Conservation (phyloP, 2,329 filamentous ascomycete species). For the Sporothrix mexicana region DNA sequence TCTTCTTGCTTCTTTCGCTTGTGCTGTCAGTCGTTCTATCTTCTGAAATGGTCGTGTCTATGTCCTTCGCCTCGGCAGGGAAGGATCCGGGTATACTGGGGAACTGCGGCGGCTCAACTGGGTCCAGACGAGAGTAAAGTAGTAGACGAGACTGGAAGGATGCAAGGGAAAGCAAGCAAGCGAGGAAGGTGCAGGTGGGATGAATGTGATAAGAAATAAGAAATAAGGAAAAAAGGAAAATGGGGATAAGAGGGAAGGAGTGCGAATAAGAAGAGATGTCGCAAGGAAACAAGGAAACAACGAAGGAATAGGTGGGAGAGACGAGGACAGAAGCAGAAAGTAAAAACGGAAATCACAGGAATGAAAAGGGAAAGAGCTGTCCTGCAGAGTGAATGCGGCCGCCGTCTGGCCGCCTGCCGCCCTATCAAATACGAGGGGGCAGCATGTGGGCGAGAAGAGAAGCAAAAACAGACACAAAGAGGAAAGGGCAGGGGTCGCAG, state of each 20-base stretch:
- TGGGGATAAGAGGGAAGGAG: not conserved
- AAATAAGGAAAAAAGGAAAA: not conserved
- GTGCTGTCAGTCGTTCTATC: not conserved
- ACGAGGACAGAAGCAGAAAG: not conserved
- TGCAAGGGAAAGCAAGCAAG: not conserved
- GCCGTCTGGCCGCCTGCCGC: not conserved
- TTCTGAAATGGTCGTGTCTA: not conserved
- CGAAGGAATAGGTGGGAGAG: not conserved
- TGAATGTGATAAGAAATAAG: not conserved
- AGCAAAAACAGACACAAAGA: not conserved
- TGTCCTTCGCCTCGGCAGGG: not conserved
- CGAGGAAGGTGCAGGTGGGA: not conserved
- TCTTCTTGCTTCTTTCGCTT: not conserved
- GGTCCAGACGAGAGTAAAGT: not conserved
- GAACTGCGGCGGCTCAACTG: conserved; percentile 29
- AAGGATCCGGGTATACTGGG: conserved; percentile 26
- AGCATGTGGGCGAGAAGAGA: not conserved
- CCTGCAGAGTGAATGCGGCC: not conserved
- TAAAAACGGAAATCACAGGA: not conserved
- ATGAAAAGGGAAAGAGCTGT: not conserved
- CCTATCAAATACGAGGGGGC: not conserved
- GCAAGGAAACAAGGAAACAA: not conserved
- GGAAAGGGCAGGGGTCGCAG: not conserved
- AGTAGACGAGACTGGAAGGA: not conserved
- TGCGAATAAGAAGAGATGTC: not conserved